Percentiles rank a stretch among this genome's conserved stretches.
phyloP scores from a whole-genome alignment of 2,329 filamentous ascomycete genomes.

The Volutella citrinella region DNA sequence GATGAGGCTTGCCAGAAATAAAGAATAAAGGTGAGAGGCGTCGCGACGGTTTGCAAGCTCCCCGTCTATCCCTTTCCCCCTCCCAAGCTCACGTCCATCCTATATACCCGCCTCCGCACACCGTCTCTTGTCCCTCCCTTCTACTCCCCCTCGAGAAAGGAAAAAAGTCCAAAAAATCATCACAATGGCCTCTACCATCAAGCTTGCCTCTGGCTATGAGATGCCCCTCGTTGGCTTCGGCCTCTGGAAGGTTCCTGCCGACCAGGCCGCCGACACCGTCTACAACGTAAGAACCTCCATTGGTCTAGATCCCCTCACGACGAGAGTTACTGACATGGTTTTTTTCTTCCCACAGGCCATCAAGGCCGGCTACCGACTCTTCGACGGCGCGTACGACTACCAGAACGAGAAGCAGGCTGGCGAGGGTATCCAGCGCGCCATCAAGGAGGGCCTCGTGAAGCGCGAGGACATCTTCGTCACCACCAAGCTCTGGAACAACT shows the following conservation, averaged over 20 bases:
- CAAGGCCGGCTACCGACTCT: conserved; percentile 51
- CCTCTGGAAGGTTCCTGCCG: conserved; percentile 64
- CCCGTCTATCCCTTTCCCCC: too few species aligned
- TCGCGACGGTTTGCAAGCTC: too few species aligned
- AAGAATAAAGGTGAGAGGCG: too few species aligned
- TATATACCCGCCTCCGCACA: too few species aligned
- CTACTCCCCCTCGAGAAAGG: too few species aligned
- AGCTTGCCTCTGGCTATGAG: conserved; percentile 23
- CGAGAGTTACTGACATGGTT: conserved; percentile 2
- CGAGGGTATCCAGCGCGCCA: conserved; percentile 56
- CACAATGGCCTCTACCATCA: conserved; percentile 19
- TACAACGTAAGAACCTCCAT: conserved; percentile 44
- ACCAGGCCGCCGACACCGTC: conserved; percentile 49
- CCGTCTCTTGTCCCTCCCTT: too few species aligned
- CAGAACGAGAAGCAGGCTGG: conserved; percentile 66
- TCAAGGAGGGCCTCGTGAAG: conserved; percentile 57
- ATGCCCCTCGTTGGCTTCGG: conserved; percentile 53
- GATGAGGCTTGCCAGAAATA: too few species aligned
- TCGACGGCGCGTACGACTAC: conserved; percentile 56
- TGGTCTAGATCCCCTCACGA: too few species aligned
- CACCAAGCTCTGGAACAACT: conserved; percentile 87
- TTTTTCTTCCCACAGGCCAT: conserved; percentile 40
- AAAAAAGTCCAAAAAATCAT: too few species aligned
- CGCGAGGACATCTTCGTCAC: conserved; percentile 83
- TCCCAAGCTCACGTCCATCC: too few species aligned